These are phyloP conservation scores for Aspergillus funiculosus DNA, from an alignment of 495 filamentous ascomycete species.

Conservation along the genomic window DNA sequence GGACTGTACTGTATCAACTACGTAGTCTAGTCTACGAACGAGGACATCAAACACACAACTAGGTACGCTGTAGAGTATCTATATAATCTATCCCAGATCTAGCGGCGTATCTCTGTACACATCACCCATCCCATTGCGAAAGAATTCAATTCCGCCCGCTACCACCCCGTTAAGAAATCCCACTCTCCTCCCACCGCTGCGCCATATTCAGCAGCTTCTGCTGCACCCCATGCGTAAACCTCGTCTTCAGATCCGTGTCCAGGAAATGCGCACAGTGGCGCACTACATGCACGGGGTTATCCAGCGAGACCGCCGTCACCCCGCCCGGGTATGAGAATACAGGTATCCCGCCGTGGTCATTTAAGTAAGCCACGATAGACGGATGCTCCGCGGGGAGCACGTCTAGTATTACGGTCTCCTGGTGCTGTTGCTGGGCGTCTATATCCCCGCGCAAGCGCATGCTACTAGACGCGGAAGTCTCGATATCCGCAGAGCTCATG, in stretches of 20 bases:
- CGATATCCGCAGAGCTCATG: background rate
- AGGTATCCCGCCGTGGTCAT: background rate
- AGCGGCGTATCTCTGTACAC: no score
- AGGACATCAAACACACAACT: no score
- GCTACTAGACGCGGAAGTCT: background rate
- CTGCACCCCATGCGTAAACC: background rate
- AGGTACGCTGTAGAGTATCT: no score
- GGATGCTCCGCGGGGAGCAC: background rate
- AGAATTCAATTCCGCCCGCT: no score
- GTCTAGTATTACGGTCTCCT: background rate
- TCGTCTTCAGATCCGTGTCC: background rate
- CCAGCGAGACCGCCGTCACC: background rate
- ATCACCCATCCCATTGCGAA: no score
- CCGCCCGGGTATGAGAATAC: background rate
- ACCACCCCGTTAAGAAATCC: no score
- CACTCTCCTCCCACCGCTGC: background rate
- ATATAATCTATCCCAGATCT: no score
- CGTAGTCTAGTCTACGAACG: no score
- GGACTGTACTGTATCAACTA: no score
- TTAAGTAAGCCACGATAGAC: background rate
- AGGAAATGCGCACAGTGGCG: background rate
- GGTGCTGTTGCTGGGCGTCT: no score
- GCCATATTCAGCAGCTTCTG: background rate
- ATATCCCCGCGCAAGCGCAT: no score
- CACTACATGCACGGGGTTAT: background rate